These are phyloP conservation scores for Omphalea diandra DNA, from an alignment of 441 rosid genomes.

Conservation along the genomic window DNA sequence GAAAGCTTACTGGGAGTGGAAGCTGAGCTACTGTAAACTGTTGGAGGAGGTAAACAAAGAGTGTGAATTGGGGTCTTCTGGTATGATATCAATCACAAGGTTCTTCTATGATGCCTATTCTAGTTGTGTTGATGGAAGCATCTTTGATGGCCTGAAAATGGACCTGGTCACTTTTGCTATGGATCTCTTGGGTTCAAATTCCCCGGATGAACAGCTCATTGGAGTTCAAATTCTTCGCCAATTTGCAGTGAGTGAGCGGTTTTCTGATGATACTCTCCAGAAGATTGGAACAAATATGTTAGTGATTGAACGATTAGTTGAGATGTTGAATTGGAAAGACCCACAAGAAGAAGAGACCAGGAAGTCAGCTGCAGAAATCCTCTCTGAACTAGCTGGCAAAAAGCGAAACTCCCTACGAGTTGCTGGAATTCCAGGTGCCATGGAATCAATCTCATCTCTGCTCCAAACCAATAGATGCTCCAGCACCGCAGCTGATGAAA, in stretches of 20 bases:
- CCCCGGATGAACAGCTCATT: slow-evolving; percentile 81
- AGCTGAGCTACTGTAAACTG: slow-evolving; percentile 54
- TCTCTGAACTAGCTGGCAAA: slow-evolving; percentile 74
- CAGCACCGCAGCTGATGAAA: slow-evolving; percentile 66
- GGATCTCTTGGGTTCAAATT: slow-evolving; percentile 70
- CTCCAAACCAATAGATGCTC: slow-evolving; percentile 58
- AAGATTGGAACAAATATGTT: slow-evolving; percentile 70
- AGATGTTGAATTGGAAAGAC: slow-evolving; percentile 96
- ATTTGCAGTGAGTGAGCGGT: slow-evolving; percentile 43
- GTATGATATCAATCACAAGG: slow-evolving; percentile 62
- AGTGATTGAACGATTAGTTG: slow-evolving; percentile 76
- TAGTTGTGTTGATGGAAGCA: slow-evolving; percentile 75
- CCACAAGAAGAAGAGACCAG: slow-evolving; percentile 79
- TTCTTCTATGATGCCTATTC: slow-evolving; percentile 94
- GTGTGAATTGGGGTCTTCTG: slow-evolving; percentile 67
- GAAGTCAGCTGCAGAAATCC: slow-evolving; percentile 70
- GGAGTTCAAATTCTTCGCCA: slow-evolving; percentile 74
- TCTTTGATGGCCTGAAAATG: slow-evolving; percentile 91
- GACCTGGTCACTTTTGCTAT: slow-evolving; percentile 73
- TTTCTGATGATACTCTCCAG: slow-evolving; percentile 74
- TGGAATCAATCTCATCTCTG: slow-evolving; percentile 92
- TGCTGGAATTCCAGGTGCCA: slow-evolving; percentile 83
- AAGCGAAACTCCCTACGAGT: slow-evolving; percentile 84
- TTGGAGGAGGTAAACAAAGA: slow-evolving; percentile 72
- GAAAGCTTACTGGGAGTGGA: slow-evolving; percentile 92